These are phyloP conservation scores for Ogataea saltuana DNA, from an alignment of 805 yeast species.

Conservation along the genomic window DNA sequence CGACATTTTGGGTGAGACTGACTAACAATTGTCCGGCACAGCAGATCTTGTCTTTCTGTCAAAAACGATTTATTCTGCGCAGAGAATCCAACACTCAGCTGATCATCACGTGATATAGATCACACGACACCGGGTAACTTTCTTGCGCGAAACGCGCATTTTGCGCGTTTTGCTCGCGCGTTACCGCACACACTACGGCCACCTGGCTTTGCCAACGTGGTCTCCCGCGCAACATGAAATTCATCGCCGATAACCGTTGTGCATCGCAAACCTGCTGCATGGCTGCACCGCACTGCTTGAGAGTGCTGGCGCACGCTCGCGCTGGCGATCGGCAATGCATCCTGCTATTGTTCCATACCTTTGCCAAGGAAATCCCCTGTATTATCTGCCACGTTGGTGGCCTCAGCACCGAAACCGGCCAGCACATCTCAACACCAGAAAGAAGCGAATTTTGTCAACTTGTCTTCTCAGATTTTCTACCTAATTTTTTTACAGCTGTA, in stretches of 20 bases:
- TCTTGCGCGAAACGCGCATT: not conserved
- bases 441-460: slow-evolving; percentile 9
- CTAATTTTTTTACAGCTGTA: slow-evolving; percentile 1
- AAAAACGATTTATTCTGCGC: too few species aligned
- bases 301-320: not conserved
- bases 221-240: too few species aligned
- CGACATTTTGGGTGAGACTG: slow-evolving; percentile 4
- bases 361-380: too few species aligned
- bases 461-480: slow-evolving; percentile 1
- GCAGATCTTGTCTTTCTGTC: not conserved
- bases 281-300: too few species aligned
- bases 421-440: not conserved
- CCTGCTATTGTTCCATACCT: too few species aligned
- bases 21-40: not conserved
- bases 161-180: too few species aligned
- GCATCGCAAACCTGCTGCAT: not conserved
- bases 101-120: not conserved
- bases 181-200: too few species aligned
- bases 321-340: not conserved
- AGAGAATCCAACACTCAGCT: not conserved
- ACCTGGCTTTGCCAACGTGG: not conserved
- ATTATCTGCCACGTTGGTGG: slow-evolving; percentile 1
- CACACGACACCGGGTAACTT: not conserved
- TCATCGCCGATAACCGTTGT: not conserved
- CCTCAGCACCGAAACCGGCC: not conserved